Base-by-base conservation (phyloP, 1,284 basidiomycete genomes). In the Ceratobasidium sp. region DNA sequence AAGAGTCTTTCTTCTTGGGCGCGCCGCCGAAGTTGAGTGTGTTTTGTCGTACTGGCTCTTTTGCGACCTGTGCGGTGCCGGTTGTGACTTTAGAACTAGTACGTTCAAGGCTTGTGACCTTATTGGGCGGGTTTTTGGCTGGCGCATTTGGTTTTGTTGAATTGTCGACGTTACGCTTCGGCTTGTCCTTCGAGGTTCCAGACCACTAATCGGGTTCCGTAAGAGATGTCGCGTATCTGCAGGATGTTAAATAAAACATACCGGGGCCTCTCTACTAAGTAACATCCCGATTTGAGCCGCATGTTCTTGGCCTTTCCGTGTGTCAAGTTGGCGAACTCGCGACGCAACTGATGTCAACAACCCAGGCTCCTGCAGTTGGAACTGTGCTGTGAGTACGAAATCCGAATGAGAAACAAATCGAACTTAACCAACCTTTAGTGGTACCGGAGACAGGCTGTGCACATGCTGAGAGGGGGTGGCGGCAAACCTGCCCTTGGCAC, bases 361-460 rank as follows among this genome's bases (percentile, higher is more conserved):
- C 13, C 71, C 49, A n/a, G 40, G 51, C 17, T 74, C 71, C 71
- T 74, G 13, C 9, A 17, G 22, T 43, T 9, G 29, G 40, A 22
- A 25, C 15, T 11, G 9, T 44, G 5, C 6, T 5, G 46, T 74
- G 32, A 74, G 49, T 15, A 54, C 13, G 40, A 22, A 62, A 7
- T n/a, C 8, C 32, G 56, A 32, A 13, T 37, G 9, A 44, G 25
- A 15, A 29, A n/a, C 25, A 17, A 29, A 13, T 2, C 32, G 29
- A 19, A 22, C 29, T 5, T n/a, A 19, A 85, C 89, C 66, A 81
- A 92, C 92, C 59, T 83, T 85, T 57, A 93, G 81, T 6, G 85
- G 86, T 0, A 89, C 87, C 0, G 91, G 88, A 1, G 92, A 89
- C 37, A 94, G 80, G 79, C 90, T 89, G 81, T 94, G 92, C 2